Conservation (phyloP, 352 stramenopile genomes). For the Phytopythium sindhum region DNA sequence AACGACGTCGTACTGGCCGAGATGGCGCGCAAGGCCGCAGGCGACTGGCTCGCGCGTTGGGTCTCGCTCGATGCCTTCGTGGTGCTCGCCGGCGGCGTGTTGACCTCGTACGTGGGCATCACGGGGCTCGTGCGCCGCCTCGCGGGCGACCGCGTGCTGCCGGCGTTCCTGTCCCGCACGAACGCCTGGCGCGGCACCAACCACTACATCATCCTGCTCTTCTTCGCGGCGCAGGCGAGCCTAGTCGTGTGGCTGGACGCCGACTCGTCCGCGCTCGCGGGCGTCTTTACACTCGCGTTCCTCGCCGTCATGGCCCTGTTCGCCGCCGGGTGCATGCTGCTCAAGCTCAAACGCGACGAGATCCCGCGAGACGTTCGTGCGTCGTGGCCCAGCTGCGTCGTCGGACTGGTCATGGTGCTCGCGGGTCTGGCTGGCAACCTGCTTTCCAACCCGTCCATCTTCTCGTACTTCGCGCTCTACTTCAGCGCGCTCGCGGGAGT, state of each 20-base stretch:
- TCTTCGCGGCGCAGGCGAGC: slow-evolving; percentile 66
- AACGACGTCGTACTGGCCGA: slow-evolving; percentile 73
- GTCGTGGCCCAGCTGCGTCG: slow-evolving; percentile 79
- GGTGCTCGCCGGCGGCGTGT: slow-evolving; percentile 80
- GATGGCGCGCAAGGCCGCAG: slow-evolving; percentile 55
- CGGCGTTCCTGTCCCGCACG: slow-evolving; percentile 46
- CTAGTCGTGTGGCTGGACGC: slow-evolving; percentile 78
- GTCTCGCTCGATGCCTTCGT: slow-evolving; percentile 88
- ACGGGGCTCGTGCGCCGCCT: slow-evolving; percentile 80
- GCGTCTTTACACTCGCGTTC: slow-evolving; percentile 92
- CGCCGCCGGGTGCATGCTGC: slow-evolving; percentile 86
- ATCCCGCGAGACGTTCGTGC: slow-evolving; percentile 87
- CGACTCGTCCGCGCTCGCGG: slow-evolving; percentile 78
- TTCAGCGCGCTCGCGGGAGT: slow-evolving; percentile 62
- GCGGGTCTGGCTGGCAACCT: slow-evolving; percentile 63
- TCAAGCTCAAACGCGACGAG: slow-evolving; percentile 91
- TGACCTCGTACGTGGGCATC: slow-evolving; percentile 90
- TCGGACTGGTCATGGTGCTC: slow-evolving; percentile 70
- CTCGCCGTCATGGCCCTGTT: slow-evolving; percentile 91
- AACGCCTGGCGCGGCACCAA: slow-evolving; percentile 83
- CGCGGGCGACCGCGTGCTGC: slow-evolving; percentile 69
- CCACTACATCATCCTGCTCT: slow-evolving; percentile 81
- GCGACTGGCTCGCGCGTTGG: slow-evolving; percentile 62
- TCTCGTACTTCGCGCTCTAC: slow-evolving; percentile 83
- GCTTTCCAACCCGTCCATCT: slow-evolving; percentile 64